These are phyloP conservation scores for Nicotiana tomentosiformis DNA, from an alignment of 257 asterid genomes.

Conservation along the genomic window DNA sequence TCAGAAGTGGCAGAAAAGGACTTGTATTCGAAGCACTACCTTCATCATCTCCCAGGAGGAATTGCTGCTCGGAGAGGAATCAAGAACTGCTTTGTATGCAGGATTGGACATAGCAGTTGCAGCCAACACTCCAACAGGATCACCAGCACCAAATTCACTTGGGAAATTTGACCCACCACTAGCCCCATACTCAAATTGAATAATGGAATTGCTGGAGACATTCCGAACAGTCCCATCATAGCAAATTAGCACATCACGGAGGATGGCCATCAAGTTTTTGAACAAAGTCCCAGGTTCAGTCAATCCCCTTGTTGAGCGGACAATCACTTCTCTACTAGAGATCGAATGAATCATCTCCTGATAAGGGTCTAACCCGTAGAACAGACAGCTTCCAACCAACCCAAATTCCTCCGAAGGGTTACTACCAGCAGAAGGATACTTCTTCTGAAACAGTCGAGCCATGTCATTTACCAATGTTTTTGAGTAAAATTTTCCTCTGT, in stretches of 20 bases:
- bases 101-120: slow-evolving; percentile 99
- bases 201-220: slow-evolving; percentile 68
- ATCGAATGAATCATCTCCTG: slow-evolving; percentile 94
- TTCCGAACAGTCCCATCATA: slow-evolving; percentile 87
- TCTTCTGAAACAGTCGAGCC: slow-evolving; percentile 50
- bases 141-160: slow-evolving; percentile 90
- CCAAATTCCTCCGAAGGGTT: slow-evolving; percentile 74
- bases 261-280: slow-evolving; percentile 94
- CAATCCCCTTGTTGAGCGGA: slow-evolving; percentile 86
- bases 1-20: slow-evolving; percentile 4
- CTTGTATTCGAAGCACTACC: slow-evolving; percentile 32
- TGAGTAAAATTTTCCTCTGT: slow-evolving; percentile 71
- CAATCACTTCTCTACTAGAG: slow-evolving; percentile 92
- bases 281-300: slow-evolving; percentile 93
- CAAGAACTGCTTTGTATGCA: slow-evolving; percentile 97
- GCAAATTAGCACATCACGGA: slow-evolving; percentile 85
- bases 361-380: slow-evolving; percentile 81
- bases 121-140: slow-evolving; percentile 97
- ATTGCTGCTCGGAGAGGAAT: slow-evolving; percentile 95
- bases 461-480: slow-evolving; percentile 61
- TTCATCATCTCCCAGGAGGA: slow-evolving; percentile 99
- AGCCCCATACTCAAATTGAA: slow-evolving; percentile 85
- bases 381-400: slow-evolving; percentile 69
- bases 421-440: slow-evolving; percentile 56
- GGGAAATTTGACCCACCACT: slow-evolving; percentile 35